These are phyloP conservation scores for Naganishia vishniacii DNA, from an alignment of 768 basidiomycete genomes.

Conservation along the genomic window DNA sequence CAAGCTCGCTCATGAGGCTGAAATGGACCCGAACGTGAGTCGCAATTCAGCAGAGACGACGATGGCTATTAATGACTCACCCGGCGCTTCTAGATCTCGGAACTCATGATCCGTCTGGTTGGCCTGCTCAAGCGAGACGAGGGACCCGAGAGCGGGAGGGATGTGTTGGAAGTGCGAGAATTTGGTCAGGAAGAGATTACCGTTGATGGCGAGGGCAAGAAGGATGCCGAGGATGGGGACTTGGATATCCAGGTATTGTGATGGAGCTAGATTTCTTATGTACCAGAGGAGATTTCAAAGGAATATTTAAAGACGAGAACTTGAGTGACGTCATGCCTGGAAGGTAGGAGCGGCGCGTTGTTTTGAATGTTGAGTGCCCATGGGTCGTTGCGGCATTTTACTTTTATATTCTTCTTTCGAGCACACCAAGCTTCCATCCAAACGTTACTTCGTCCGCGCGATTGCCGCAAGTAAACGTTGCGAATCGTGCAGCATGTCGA, in stretches of 20 bases:
- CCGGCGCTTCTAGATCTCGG: conserved; percentile 64
- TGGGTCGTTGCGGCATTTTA: no score
- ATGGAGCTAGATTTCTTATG: no score
- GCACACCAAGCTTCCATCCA: no score
- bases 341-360: not conserved
- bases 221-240: conserved; percentile 56
- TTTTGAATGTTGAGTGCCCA: conserved; percentile 5
- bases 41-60: not conserved
- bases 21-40: conserved; percentile 55
- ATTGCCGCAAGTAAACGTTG: no score
- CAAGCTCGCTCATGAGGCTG: conserved; percentile 67
- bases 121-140: conserved; percentile 59
- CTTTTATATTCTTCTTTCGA: no score
- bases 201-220: conserved; percentile 14
- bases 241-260: conserved; percentile 57
- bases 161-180: conserved; percentile 62
- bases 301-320: not conserved
- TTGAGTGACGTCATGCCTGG: not conserved
- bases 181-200: conserved; percentile 65
- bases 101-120: conserved; percentile 82
- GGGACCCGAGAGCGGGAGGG: conserved; percentile 45
- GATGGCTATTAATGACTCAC: not conserved
- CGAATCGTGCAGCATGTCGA: not conserved
- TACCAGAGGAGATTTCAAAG: no score
- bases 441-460: no score